These are phyloP conservation scores for Lentinus tigrinus DNA, from an alignment of 768 basidiomycete species.

Conservation along the genomic window DNA sequence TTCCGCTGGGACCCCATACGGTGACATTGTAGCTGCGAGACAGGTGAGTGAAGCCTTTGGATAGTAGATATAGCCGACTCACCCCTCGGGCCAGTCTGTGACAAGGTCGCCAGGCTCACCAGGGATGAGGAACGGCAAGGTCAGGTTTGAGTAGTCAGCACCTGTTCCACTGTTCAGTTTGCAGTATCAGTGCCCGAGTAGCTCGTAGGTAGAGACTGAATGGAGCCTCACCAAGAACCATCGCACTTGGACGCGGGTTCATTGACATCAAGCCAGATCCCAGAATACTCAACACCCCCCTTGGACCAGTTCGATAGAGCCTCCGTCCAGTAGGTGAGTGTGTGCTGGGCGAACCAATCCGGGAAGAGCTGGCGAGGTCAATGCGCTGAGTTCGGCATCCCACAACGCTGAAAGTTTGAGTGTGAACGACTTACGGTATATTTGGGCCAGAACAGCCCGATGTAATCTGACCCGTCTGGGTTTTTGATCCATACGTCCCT, in stretches of 20 bases:
- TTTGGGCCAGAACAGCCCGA: conserved; percentile 81
- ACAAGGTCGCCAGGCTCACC: conserved; percentile 53
- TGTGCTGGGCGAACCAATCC: conserved; percentile 57
- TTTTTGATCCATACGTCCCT: conserved; percentile 74
- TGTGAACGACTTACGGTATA: conserved; percentile 46
- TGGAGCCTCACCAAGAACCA: conserved; percentile 46
- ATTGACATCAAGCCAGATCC: conserved; percentile 73
- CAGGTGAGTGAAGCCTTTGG: too few species aligned
- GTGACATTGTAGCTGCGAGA: conserved; percentile 67
- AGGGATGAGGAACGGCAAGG: conserved; percentile 54
- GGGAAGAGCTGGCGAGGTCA: conserved; percentile 44
- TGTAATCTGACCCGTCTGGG: conserved; percentile 66
- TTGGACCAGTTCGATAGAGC: conserved; percentile 53
- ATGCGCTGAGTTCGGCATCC: not conserved
- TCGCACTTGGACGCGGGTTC: conserved; percentile 62
- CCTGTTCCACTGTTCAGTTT: conserved; percentile 48
- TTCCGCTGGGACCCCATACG: conserved; percentile 66
- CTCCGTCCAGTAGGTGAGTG: conserved; percentile 59
- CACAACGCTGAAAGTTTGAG: too few species aligned
- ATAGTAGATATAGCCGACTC: too few species aligned
- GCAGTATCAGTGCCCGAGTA: not conserved
- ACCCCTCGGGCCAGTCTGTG: conserved; percentile 71
- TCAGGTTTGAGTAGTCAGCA: conserved; percentile 53
- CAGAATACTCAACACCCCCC: conserved; percentile 54
- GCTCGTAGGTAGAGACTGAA: too few species aligned